Base-by-base conservation (phyloP, 495 filamentous ascomycete species). In the Trichocladium uniseriatum region DNA sequence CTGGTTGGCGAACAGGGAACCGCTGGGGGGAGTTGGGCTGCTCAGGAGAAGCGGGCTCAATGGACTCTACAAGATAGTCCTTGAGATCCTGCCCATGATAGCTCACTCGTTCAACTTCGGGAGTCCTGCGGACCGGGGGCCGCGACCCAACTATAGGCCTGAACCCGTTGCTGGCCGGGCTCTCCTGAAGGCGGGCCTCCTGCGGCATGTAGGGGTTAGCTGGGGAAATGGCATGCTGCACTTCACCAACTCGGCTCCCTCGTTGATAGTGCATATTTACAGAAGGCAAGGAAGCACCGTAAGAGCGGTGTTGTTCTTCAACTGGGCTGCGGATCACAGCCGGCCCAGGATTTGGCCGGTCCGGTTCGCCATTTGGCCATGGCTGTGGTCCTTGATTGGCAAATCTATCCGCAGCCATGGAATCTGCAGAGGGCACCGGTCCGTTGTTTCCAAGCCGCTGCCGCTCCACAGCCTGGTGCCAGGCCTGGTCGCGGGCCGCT, bases 61-160 rank as follows among this genome's bases (percentile, higher is more conserved):
- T 68, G 14, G 70, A 73, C 41, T 52, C 60, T 10, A 73, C 56
- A 38, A 65, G 60, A 48, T 66, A 57, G 32, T 73, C 70, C 49
- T 67, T 64, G 1, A 65, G 57, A 43, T 59, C 61, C 40, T 64
- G 54, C 10, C 45, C 51, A n/a, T 43, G 43, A 22, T 55, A 43
- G 14, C 51, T 43, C 41, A 57, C 51, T 29, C 53, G 45, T 36
- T 54, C 54, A 20, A 46, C 38, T 15, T 46, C 42, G 7, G 43
- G 15, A 14, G 18, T 38, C 5, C 45, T 35, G 13, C 29, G 20
- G 39, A 24, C 38, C 22, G 16, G 18, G 19, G 53, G 2, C 29
- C 29, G 53, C 11, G 48, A 42, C 52, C 55, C 52, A 58, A 57
- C 55, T 55, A 52, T 54, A 47, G 61, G 57, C 27, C 49, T 36